These are phyloP conservation scores for Colletotrichum destructivum DNA, from an alignment of 2,329 filamentous ascomycete genomes.

Conservation along the genomic window DNA sequence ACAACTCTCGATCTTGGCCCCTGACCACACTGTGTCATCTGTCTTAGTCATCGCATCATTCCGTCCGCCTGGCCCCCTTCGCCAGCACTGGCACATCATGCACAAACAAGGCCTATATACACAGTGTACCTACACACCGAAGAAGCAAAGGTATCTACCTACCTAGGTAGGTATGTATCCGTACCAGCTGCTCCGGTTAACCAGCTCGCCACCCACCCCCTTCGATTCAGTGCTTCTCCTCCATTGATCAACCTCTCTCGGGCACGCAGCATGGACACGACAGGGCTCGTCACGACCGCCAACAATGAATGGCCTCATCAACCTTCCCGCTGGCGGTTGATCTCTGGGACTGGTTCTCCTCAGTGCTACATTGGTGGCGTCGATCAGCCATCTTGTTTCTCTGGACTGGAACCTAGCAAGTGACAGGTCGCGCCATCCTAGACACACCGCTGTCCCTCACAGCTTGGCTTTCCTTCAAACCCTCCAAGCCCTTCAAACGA, in stretches of 20 bases:
- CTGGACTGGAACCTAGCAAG: constrained; percentile 35
- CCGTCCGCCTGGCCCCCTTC: not conserved
- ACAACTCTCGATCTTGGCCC: not conserved
- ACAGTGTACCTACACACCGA: too few relatives aligned
- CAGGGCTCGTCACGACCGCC: not conserved
- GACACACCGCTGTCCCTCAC: constrained; percentile 25
- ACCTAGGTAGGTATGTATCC: too few relatives aligned
- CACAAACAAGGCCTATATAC: too few relatives aligned
- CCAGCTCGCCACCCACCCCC: constrained; percentile 37
- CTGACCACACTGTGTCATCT: constrained; percentile 22
- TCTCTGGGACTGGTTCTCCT: not conserved
- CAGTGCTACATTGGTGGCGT: too few relatives aligned
- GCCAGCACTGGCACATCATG: too few relatives aligned
- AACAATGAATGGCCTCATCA: not conserved
- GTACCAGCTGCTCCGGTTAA: not conserved
- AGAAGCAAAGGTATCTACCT: not conserved
- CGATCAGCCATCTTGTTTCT: constrained; percentile 9
- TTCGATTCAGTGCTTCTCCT: constrained; percentile 20
- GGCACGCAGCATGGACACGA: not conserved
- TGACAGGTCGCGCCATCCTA: constrained; percentile 37
- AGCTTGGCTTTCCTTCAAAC: constrained; percentile 6
- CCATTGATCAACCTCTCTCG: not conserved
- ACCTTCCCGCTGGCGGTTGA: constrained; percentile 10
- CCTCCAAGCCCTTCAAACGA: not conserved
- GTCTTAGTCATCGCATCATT: constrained; percentile 20